Evolutionary conservation across 2,329 filamentous ascomycete genomes (phyloP), one percentile per base, ranked within the genome.

Genomic region (Monosporascus sp.): DNA sequence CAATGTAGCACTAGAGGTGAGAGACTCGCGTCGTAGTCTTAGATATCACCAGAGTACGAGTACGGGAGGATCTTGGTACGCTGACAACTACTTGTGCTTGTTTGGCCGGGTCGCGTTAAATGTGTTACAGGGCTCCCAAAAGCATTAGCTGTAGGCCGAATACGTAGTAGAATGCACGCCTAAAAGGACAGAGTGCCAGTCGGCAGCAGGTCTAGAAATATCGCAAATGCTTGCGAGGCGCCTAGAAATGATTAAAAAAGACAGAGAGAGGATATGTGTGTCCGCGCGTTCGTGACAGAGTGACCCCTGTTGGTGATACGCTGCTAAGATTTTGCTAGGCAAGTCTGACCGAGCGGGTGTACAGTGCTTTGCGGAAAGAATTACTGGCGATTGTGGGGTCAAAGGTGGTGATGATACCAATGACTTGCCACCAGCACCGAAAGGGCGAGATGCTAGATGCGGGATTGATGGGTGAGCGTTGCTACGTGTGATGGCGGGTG

Each of bases 1-100:
- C 58, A 54, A 53, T 58, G 41, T 20, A 22, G 20, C 22, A 46
- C 43, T 46, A 25, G n/a, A 27, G 43, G 43, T 46, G 20, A 44
- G 22, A 24, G 24, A 25, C 22, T 24, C 48, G 24, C 22, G 37
- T 18, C 41, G 37, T 25, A 43, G 48, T 50, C 48, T 37, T 41
- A 50, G 18, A 20, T 24, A 43, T 50, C 48, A 39, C 38, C 48
- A 24, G 27, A 46, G 43, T 31, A 46, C 43, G 43, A 46, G 43
- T 46, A 46, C 43, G 43, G 31, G 43, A 27, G 22, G 24, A 27
- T 46, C 43, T 46, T 46, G 43, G 43, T 46, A 46, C 43, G 43
- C 43, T 7, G 43, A 27, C 22, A 25, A 46, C 43, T 46, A 46
- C 43, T 46, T 46, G 22, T 46, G 43, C 24, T 46, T 46, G 43